Evolutionary conservation across 2,329 filamentous ascomycete species (phyloP).

Genomic region (Colletotrichum viniferum): DNA sequence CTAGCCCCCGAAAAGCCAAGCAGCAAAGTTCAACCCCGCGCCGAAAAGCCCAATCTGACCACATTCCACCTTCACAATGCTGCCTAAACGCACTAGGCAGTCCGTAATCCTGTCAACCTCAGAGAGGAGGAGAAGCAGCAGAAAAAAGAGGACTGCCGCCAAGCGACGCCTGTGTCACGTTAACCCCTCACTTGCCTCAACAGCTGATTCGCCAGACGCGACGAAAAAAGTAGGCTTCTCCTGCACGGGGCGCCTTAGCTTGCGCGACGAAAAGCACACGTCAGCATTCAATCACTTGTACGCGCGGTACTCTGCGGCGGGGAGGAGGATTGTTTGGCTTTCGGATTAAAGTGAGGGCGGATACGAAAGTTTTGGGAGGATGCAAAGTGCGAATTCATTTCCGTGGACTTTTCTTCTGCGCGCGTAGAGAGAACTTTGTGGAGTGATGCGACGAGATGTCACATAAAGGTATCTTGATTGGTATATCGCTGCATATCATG

Average conservation of each 20-base stretch:
- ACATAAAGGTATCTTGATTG: too few relatives aligned
- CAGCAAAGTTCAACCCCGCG: too few relatives aligned
- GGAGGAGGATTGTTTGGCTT: neutral
- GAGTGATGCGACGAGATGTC: too few relatives aligned
- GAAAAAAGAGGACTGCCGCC: neutral
- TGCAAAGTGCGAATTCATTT: slow-evolving; percentile 16
- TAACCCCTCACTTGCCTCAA: neutral
- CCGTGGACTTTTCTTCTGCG: too few relatives aligned
- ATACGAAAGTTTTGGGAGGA: neutral
- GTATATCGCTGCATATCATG: too few relatives aligned
- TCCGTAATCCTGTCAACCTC: neutral
- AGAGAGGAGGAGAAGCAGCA: neutral
- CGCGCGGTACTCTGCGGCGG: neutral
- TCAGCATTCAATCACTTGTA: neutral
- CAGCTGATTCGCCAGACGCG: neutral
- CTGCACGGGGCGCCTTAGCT: neutral
- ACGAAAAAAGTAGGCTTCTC: neutral
- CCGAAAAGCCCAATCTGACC: neutral
- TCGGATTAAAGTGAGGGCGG: neutral
- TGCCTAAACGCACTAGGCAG: neutral
- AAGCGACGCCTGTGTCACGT: neutral
- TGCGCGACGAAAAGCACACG: neutral
- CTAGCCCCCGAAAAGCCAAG: too few relatives aligned
- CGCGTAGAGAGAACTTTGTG: too few relatives aligned
- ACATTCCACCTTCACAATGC: neutral